Conservation (phyloP, 1,284 basidiomycete species). For the Athelia psychrophila region DNA sequence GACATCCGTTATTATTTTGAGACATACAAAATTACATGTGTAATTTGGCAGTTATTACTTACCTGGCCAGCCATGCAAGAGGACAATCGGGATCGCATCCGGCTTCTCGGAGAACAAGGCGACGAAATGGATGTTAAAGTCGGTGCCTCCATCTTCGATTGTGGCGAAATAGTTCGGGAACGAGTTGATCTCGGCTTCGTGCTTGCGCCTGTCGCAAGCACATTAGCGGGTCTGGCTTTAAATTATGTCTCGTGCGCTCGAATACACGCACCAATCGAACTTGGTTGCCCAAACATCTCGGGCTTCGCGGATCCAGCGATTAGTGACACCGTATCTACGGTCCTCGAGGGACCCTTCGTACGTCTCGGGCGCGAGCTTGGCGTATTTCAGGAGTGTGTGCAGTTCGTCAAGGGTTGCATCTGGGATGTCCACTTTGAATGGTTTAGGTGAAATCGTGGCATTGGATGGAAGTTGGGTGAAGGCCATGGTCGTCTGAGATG, state of each 20-base stretch:
- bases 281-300: too few relatives aligned
- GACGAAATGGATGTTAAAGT: constrained; percentile 7
- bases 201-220: constrained; percentile 5
- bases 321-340: too few relatives aligned
- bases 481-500: background rate
- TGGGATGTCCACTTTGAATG: background rate
- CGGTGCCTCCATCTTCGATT: constrained; percentile 2
- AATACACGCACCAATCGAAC: too few relatives aligned
- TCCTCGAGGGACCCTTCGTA: too few relatives aligned
- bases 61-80: constrained; percentile 10
- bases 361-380: too few relatives aligned
- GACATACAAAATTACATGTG: too few relatives aligned
- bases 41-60: too few relatives aligned
- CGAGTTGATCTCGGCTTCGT: constrained; percentile 5
- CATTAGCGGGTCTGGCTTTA: too few relatives aligned
- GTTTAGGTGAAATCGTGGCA: background rate
- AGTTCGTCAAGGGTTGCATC: constrained; percentile 1
- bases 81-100: constrained; percentile 8
- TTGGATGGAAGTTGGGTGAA: background rate
- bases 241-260: too few relatives aligned
- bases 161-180: constrained; percentile 7
- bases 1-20: too few relatives aligned
- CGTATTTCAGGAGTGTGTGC: background rate
- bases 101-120: constrained; percentile 7
- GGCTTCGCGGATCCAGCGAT: too few relatives aligned